Conservation (phyloP, 306 rosid genomes). For the Dryas alaskensis region DNA sequence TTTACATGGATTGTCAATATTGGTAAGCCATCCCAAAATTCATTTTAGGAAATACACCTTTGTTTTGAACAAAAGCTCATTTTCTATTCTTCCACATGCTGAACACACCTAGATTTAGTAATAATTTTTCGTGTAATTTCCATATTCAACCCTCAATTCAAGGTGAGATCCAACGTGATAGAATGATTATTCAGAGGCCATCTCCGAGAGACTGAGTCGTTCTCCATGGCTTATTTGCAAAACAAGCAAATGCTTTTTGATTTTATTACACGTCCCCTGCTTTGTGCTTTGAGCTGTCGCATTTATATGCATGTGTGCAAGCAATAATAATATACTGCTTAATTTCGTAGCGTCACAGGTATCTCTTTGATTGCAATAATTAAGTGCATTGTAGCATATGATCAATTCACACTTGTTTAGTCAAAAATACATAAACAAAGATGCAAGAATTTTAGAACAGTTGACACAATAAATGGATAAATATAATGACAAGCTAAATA, state of each 20-base stretch:
- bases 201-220: not conserved
- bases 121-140: not conserved
- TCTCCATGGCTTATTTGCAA: slow-evolving; percentile 5
- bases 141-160: not conserved
- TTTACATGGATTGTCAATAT: not conserved
- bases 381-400: slow-evolving; percentile 2
- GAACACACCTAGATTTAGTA: too few species aligned
- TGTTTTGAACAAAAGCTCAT: too few species aligned
- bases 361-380: slow-evolving; percentile 3
- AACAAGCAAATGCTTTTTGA: not conserved
- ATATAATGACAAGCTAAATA: not conserved
- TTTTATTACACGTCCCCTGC: not conserved
- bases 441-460: not conserved
- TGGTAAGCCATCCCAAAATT: not conserved
- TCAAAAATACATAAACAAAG: not conserved
- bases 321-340: not conserved
- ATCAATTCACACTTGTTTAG: not conserved
- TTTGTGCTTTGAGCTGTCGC: slow-evolving; percentile 1
- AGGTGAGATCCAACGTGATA: not conserved
- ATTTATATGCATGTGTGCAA: not conserved
- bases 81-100: too few species aligned
- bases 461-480: not conserved
- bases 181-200: not conserved
- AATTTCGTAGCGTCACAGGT: not conserved
- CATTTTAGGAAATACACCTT: not conserved